Conservation (phyloP, 768 basidiomycete species). For the Sporobolomyces roseus region DNA sequence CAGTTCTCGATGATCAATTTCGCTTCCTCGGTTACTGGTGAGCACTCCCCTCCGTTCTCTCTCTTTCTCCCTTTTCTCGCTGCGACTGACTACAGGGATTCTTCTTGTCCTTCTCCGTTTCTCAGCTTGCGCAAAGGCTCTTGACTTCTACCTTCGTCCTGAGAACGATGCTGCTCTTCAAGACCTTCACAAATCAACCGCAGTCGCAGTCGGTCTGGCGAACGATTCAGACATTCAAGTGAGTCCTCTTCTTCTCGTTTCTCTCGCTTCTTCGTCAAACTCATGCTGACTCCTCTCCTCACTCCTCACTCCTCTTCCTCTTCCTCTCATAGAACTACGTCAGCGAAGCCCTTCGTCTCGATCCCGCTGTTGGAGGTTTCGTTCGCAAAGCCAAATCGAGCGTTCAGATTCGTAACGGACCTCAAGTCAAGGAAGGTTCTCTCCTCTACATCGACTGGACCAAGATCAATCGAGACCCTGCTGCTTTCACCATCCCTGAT, state of each 20-base stretch:
- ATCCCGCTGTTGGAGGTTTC: slow-evolving; percentile 13
- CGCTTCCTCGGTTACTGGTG: slow-evolving; percentile 5
- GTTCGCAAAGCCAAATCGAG: slow-evolving; percentile 12
- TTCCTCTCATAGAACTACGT: slow-evolving; percentile 1
- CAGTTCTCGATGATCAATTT: slow-evolving; percentile 21
- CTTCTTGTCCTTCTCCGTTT: not conserved
- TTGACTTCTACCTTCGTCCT: slow-evolving; percentile 26
- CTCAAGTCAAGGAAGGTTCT: not conserved
- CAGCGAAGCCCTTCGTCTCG: slow-evolving; percentile 25
- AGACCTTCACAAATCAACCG: not conserved
- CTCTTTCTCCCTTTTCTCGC: not conserved
- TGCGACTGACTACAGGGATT: not conserved
- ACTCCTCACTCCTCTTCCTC: not conserved
- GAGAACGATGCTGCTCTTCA: not conserved
- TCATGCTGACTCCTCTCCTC: not conserved
- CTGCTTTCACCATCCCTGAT: not conserved
- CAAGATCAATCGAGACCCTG: slow-evolving; percentile 7
- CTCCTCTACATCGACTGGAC: slow-evolving; percentile 10
- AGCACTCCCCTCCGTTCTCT: not conserved
- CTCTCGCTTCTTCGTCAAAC: not conserved
- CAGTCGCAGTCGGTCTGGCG: not conserved
- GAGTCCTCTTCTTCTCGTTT: not conserved
- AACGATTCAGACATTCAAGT: slow-evolving; percentile 14
- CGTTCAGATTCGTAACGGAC: not conserved
- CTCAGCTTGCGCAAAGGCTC: slow-evolving; percentile 3